phyloP scores from a whole-genome alignment of 495 filamentous ascomycete genomes.

The Tuber aestivum region DNA sequence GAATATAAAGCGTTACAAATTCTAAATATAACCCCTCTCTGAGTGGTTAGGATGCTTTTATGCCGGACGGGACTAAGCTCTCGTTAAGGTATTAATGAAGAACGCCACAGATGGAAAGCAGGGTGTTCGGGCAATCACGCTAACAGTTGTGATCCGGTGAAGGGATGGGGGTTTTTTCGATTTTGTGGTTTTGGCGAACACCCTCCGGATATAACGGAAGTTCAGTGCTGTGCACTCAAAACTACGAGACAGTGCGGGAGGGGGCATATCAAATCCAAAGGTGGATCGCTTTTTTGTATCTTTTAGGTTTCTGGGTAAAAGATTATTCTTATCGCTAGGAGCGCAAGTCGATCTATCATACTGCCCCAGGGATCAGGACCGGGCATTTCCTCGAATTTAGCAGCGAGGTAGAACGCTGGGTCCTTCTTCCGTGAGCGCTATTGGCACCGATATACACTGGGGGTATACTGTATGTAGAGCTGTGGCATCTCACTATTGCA shows the following conservation, averaged over 20 bases:
- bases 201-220: not conserved
- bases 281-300: not conserved
- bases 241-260: not conserved
- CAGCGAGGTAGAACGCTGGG: not conserved
- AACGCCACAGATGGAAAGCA: not conserved
- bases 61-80: not conserved
- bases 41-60: not conserved
- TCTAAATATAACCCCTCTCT: not conserved
- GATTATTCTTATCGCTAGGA: not conserved
- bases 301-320: not conserved
- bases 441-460: not conserved
- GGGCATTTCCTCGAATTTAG: not conserved
- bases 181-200: not conserved
- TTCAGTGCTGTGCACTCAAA: not conserved
- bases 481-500: not conserved
- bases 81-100: not conserved
- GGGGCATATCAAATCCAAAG: not conserved
- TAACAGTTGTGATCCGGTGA: not conserved
- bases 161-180: not conserved
- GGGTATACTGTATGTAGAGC: not conserved
- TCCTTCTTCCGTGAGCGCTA: not conserved
- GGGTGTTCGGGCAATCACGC: not conserved
- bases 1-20: not conserved
- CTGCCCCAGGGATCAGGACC: not conserved
- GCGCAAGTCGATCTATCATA: not conserved